These are phyloP conservation scores for Tuber calosporum DNA, from an alignment of 495 filamentous ascomycete genomes.

Conservation along the genomic window DNA sequence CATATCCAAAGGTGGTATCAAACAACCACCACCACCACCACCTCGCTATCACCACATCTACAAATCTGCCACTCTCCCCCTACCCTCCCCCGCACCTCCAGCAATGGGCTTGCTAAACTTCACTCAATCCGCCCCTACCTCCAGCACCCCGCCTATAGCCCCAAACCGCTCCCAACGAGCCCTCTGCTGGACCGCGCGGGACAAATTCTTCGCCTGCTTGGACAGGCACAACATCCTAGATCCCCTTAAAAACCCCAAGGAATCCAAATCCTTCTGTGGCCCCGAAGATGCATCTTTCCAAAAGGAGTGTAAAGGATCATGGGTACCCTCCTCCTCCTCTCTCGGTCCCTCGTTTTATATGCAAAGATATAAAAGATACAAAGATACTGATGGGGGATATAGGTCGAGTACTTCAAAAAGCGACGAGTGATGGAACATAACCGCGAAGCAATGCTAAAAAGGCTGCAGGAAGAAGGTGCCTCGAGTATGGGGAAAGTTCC, in stretches of 20 bases:
- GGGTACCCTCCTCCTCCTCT: slow-evolving; percentile 53
- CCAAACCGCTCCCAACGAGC: slow-evolving; percentile 70
- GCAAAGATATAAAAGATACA: background rate
- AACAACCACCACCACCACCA: background rate
- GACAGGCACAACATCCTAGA: slow-evolving; percentile 76
- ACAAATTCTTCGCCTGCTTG: slow-evolving; percentile 77
- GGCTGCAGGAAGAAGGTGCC: slow-evolving; percentile 72
- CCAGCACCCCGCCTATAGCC: slow-evolving; percentile 57
- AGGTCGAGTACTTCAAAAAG: slow-evolving; percentile 98
- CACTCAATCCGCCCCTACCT: slow-evolving; percentile 42
- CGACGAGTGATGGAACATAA: slow-evolving; percentile 85
- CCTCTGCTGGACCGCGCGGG: slow-evolving; percentile 78
- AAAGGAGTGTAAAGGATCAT: slow-evolving; percentile 63
- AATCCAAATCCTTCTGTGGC: slow-evolving; percentile 17
- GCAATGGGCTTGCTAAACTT: slow-evolving; percentile 38
- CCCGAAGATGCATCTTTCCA: slow-evolving; percentile 51
- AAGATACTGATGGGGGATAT: slow-evolving; percentile 12
- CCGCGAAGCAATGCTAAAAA: slow-evolving; percentile 68
- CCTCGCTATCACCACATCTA: background rate
- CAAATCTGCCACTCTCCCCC: background rate
- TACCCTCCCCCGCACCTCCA: slow-evolving; percentile 8
- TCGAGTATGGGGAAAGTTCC: slow-evolving; percentile 49
- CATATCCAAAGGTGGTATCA: background rate
- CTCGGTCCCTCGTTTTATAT: background rate
- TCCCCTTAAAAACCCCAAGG: slow-evolving; percentile 58